Evolutionary conservation across 345 rosid species (phyloP).

Genomic region (Populus ilicifolia): DNA sequence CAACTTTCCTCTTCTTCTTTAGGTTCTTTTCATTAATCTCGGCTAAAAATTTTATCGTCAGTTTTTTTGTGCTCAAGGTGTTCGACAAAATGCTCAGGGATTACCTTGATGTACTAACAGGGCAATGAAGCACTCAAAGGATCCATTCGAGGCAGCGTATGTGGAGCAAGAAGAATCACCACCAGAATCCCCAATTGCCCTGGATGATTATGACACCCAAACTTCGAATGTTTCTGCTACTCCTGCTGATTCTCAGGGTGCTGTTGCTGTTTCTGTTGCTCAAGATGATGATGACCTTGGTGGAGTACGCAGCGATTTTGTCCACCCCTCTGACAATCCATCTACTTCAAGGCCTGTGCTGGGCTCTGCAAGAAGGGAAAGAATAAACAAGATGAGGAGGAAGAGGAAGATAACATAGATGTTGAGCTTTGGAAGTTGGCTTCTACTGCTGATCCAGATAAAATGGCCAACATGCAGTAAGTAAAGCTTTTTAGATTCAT

Average conservation of each 20-base stretch:
- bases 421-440: constrained; percentile 76
- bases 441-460: constrained; percentile 66
- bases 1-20: not conserved
- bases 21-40: not conserved
- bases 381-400: constrained; percentile 67
- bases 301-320: not conserved
- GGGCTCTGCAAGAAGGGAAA: constrained; percentile 23
- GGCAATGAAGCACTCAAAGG: constrained; percentile 77
- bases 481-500: constrained; percentile 6
- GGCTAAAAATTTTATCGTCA: not conserved
- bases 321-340: constrained; percentile 11
- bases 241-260: constrained; percentile 17
- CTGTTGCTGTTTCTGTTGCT: not conserved
- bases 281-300: constrained; percentile 13
- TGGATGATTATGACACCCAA: constrained; percentile 38
- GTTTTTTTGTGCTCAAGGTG: not conserved
- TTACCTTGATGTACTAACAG: not conserved
- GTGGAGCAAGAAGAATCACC: constrained; percentile 76
- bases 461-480: constrained; percentile 94
- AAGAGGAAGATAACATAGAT: constrained; percentile 88
- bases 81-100: not conserved
- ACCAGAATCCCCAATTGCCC: constrained; percentile 51
- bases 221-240: constrained; percentile 11
- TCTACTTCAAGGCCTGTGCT: constrained; percentile 16
- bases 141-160: constrained; percentile 85